Evolutionary conservation across 306 rosid genomes (phyloP).

Genomic region (Quercus berberidifolia): DNA sequence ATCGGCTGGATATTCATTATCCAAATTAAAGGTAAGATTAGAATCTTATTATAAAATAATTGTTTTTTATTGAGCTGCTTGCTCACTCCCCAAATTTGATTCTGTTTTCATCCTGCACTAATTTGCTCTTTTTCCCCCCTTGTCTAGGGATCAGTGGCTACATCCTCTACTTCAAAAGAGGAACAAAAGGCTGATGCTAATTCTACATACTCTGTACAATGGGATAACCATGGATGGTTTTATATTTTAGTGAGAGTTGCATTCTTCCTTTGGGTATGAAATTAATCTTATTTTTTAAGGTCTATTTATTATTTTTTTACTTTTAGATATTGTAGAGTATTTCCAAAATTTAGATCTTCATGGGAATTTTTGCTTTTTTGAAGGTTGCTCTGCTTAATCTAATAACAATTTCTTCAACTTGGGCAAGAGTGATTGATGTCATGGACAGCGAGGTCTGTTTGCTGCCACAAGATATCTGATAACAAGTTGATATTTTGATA

Average conservation of each 20-base stretch:
- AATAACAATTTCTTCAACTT: conserved; percentile 79
- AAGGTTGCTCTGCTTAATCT: conserved; percentile 63
- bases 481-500: neutral
- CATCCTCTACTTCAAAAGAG: conserved; percentile 31
- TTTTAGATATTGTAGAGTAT: conserved; percentile 1
- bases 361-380: conserved; percentile 18
- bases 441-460: conserved; percentile 80
- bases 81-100: conserved; percentile 9
- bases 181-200: conserved; percentile 41
- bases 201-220: conserved; percentile 37
- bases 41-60: conserved; percentile 20
- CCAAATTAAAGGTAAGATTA: conserved; percentile 43
- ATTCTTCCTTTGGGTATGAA: conserved; percentile 88
- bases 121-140: conserved; percentile 24
- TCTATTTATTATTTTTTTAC: conserved; percentile 2
- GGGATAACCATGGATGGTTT: conserved; percentile 84
- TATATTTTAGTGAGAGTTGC: conserved; percentile 79
- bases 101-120: conserved; percentile 16
- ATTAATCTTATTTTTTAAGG: neutral
- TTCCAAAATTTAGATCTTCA: conserved; percentile 22
- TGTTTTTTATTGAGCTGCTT: conserved; percentile 15
- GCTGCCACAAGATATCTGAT: conserved; percentile 21
- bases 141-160: conserved; percentile 41
- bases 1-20: conserved; percentile 42
- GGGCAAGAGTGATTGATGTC: conserved; percentile 95